These are phyloP conservation scores for Tilletia indica DNA, from an alignment of 1,284 basidiomycete genomes.

Conservation along the genomic window DNA sequence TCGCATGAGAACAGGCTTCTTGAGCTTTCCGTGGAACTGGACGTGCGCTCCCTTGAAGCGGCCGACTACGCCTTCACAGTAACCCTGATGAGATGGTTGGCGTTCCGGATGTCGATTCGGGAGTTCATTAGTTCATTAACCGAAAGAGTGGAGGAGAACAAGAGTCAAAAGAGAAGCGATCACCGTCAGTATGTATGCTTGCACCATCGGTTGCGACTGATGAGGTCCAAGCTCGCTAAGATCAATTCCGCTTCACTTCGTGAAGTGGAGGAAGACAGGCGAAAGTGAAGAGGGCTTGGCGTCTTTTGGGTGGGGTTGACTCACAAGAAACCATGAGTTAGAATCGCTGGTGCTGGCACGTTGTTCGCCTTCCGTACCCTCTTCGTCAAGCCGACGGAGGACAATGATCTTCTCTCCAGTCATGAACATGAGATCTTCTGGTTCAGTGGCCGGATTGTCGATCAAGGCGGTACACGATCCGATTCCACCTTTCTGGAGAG, in stretches of 20 bases:
- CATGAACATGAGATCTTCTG: slow-evolving; percentile 53
- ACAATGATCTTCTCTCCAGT: slow-evolving; percentile 52
- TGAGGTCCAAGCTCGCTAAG: background rate
- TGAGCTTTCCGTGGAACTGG: slow-evolving; percentile 71
- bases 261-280: background rate
- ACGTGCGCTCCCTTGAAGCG: slow-evolving; percentile 71
- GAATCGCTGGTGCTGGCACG: slow-evolving; percentile 20
- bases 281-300: background rate
- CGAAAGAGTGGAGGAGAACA: background rate
- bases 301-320: background rate
- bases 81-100: slow-evolving; percentile 61
- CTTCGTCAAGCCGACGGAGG: slow-evolving; percentile 43
- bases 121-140: background rate
- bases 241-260: background rate
- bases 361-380: slow-evolving; percentile 24
- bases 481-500: slow-evolving; percentile 53
- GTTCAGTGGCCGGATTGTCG: slow-evolving; percentile 46
- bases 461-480: slow-evolving; percentile 49
- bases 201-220: background rate
- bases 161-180: background rate
- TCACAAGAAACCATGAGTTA: slow-evolving; percentile 29
- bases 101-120: background rate
- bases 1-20: slow-evolving; percentile 66
- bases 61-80: slow-evolving; percentile 88
- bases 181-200: background rate